Conservation (phyloP, 768 basidiomycete genomes). For the Boletus edulis region DNA sequence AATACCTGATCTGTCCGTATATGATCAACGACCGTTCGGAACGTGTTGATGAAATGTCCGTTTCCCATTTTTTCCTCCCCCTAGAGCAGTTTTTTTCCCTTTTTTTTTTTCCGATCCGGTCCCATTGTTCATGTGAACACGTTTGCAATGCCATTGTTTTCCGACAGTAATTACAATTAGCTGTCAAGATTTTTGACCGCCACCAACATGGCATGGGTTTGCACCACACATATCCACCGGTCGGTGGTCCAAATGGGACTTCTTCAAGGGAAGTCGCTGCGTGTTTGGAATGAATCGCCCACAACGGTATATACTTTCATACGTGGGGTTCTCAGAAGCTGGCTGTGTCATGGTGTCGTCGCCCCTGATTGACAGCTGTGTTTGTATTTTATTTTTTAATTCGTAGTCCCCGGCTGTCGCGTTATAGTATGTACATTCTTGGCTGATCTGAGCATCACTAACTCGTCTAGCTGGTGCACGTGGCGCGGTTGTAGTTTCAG, state of each 20-base stretch:
- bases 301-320: no score
- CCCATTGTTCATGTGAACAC: background rate
- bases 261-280: background rate
- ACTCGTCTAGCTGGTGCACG: constrained; percentile 9
- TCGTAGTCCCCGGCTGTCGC: background rate
- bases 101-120: background rate
- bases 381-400: background rate
- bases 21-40: constrained; percentile 7
- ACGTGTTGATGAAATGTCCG: constrained; percentile 5
- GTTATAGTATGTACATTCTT: background rate
- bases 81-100: background rate
- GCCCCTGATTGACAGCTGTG: constrained; percentile 11
- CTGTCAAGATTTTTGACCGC: constrained; percentile 17
- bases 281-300: background rate
- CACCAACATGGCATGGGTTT: constrained; percentile 10
- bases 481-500: constrained; percentile 17
- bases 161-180: constrained; percentile 1
- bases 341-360: background rate
- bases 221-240: constrained; percentile 4
- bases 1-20: background rate
- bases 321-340: background rate
- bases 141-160: background rate
- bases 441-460: background rate
- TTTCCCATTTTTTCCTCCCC: background rate
- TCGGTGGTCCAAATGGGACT: constrained; percentile 4